Percentiles rank a stretch among this genome's conserved stretches.
These are phyloP conservation scores for Paraphaeosphaeria sporulosa DNA, from an alignment of 2,329 filamentous ascomycete species.

Conservation along the genomic window DNA sequence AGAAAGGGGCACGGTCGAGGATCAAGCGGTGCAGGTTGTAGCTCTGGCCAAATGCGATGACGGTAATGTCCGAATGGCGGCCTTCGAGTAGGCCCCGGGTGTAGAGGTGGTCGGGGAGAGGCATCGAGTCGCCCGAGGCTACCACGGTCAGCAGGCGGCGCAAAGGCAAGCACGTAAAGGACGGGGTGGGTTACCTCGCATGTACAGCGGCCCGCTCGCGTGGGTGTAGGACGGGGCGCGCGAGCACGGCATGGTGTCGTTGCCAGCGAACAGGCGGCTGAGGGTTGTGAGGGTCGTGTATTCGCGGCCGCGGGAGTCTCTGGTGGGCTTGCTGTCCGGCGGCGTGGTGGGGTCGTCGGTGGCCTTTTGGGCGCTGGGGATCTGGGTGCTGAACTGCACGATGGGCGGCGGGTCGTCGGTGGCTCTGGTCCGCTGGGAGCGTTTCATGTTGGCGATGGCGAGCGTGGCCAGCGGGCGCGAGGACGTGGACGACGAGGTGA, in stretches of 20 bases:
- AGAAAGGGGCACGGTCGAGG: conserved; percentile 64
- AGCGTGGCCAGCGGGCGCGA: conserved; percentile 41
- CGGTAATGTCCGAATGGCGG: conserved; percentile 62
- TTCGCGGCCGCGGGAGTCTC: conserved; percentile 42
- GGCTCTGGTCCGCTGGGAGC: conserved; percentile 36
- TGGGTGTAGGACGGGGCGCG: conserved; percentile 53
- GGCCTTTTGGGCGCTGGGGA: conserved; percentile 57
- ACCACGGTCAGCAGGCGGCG: conserved; percentile 23
- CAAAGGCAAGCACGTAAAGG: not conserved
- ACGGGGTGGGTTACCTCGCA: conserved; percentile 33
- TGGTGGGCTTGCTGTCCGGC: conserved; percentile 38
- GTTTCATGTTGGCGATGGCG: conserved; percentile 36
- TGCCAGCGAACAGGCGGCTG: conserved; percentile 55
- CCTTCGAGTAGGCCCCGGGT: conserved; percentile 60
- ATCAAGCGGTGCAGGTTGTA: conserved; percentile 64
- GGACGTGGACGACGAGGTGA: conserved; percentile 28
- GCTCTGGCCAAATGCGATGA: conserved; percentile 60
- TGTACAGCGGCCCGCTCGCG: conserved; percentile 43
- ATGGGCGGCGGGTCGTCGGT: conserved; percentile 37
- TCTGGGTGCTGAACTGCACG: conserved; percentile 40
- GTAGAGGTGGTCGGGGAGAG: conserved; percentile 61
- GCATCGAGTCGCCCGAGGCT: conserved; percentile 48
- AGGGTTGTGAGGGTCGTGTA: conserved; percentile 54
- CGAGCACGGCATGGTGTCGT: conserved; percentile 46
- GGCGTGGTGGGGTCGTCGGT: conserved; percentile 57